Conservation (phyloP, 2,329 filamentous ascomycete species). For the Fusarium nodosum region DNA sequence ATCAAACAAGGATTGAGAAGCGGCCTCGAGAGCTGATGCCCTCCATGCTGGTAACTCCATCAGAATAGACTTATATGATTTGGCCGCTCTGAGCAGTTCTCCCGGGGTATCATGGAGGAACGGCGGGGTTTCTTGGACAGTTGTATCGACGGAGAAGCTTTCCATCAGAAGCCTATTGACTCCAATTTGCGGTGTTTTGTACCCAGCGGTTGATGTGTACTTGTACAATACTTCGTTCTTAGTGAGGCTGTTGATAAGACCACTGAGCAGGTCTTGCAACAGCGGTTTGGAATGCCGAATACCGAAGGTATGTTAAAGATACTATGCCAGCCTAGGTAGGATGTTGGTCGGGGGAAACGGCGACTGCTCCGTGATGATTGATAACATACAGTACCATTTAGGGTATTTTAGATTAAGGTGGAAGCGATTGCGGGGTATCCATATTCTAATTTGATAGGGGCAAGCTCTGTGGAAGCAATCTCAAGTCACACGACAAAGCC, state of each 20-base stretch:
- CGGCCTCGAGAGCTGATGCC: slow-evolving; percentile 38
- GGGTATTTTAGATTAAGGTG: slow-evolving; percentile 11
- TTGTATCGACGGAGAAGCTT: slow-evolving; percentile 24
- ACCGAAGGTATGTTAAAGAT: slow-evolving; percentile 28
- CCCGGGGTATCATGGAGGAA: slow-evolving; percentile 12
- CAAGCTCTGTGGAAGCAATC: slow-evolving; percentile 9
- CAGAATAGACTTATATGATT: not conserved
- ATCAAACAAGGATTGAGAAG: slow-evolving; percentile 32
- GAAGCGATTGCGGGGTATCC: slow-evolving; percentile 41
- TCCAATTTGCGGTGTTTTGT: slow-evolving; percentile 21
- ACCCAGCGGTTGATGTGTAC: not conserved
- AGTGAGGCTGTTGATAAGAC: slow-evolving; percentile 2
- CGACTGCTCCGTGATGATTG: slow-evolving; percentile 28
- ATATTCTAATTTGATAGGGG: slow-evolving; percentile 24
- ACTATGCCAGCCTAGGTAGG: slow-evolving; percentile 24
- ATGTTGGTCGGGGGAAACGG: slow-evolving; percentile 38
- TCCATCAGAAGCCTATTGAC: slow-evolving; percentile 10
- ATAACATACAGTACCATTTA: slow-evolving; percentile 34
- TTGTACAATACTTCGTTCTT: slow-evolving; percentile 3
- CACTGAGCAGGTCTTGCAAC: slow-evolving; percentile 2
- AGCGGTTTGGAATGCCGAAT: slow-evolving; percentile 34
- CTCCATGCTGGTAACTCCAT: slow-evolving; percentile 38
- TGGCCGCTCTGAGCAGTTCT: slow-evolving; percentile 10
- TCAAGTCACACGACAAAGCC: slow-evolving; percentile 9
- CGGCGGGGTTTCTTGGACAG: slow-evolving; percentile 18